These are phyloP conservation scores for Aaosphaeria arxii DNA, from an alignment of 2,329 filamentous ascomycete species.

Conservation along the genomic window DNA sequence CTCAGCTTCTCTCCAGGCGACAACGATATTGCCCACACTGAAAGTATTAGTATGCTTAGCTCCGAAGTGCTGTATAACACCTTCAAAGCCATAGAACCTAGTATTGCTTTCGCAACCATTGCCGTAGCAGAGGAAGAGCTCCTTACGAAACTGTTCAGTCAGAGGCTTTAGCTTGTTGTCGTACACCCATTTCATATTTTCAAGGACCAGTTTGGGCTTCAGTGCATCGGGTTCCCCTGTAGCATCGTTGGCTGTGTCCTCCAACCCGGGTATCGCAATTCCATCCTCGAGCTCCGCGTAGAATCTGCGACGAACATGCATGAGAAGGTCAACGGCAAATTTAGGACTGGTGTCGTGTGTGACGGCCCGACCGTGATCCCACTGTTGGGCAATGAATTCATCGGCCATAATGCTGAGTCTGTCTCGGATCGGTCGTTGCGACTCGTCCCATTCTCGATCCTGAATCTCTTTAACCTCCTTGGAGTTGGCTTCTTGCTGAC, in stretches of 20 bases:
- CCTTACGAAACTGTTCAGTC: slow-evolving; percentile 64
- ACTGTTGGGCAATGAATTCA: slow-evolving; percentile 64
- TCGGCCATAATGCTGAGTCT: slow-evolving; percentile 66
- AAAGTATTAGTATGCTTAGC: slow-evolving; percentile 74
- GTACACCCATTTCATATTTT: slow-evolving; percentile 86
- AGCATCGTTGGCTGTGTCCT: not conserved
- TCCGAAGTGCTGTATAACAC: slow-evolving; percentile 77
- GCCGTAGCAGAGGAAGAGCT: slow-evolving; percentile 70
- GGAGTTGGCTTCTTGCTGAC: slow-evolving; percentile 47
- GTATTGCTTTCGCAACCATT: slow-evolving; percentile 59
- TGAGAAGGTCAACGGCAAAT: slow-evolving; percentile 70
- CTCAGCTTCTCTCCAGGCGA: slow-evolving; percentile 72
- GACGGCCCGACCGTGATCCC: slow-evolving; percentile 63
- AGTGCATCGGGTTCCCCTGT: not conserved
- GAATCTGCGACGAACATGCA: slow-evolving; percentile 66
- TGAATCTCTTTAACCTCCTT: slow-evolving; percentile 57
- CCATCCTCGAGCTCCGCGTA: slow-evolving; percentile 42
- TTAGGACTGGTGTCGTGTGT: slow-evolving; percentile 61
- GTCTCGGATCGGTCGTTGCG: slow-evolving; percentile 65
- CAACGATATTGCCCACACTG: slow-evolving; percentile 68
- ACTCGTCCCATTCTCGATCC: slow-evolving; percentile 69
- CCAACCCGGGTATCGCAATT: not conserved
- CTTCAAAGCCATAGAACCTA: slow-evolving; percentile 74
- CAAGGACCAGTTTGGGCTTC: slow-evolving; percentile 64
- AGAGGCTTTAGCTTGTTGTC: slow-evolving; percentile 71